Conservation (phyloP, 179 eudicot species). For the Sideroxylon spinosum region DNA sequence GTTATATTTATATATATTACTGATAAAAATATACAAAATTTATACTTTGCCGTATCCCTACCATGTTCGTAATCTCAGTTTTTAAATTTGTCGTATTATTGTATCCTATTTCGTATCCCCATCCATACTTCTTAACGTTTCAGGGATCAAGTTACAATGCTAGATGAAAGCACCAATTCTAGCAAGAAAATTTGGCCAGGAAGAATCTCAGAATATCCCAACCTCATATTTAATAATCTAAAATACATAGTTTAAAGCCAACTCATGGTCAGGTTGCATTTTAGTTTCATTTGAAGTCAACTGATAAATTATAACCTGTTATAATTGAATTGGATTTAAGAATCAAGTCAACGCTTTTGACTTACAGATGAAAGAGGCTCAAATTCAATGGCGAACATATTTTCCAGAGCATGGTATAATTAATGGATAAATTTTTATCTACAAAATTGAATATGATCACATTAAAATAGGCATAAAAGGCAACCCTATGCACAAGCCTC, state of each 20-base stretch:
- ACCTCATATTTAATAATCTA: conserved; percentile 68
- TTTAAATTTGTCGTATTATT: too few species aligned
- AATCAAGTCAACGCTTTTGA: conserved; percentile 8
- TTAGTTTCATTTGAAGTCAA: too few species aligned
- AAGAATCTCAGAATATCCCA: conserved; percentile 89
- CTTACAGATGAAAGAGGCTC: conserved; percentile 72
- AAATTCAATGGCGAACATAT: conserved; percentile 90
- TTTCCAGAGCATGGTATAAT: conserved; percentile 53
- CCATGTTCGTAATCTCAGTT: too few species aligned
- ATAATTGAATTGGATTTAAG: conserved; percentile 3
- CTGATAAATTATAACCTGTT: background rate
- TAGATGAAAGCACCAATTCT: conserved; percentile 71
- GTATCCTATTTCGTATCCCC: too few species aligned
- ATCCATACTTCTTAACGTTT: conserved; percentile 6
- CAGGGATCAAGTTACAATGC: conserved; percentile 80
- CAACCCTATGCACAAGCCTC: too few species aligned
- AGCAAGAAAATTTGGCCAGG: conserved; percentile 71
- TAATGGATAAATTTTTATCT: conserved; percentile 54
- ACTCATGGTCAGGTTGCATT: background rate
- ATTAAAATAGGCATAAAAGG: conserved; percentile 11
- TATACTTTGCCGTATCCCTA: too few species aligned
- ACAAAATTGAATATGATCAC: conserved; percentile 26
- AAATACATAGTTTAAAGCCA: conserved; percentile 13
- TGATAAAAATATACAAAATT: too few species aligned
- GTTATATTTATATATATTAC: too few species aligned